Evolutionary conservation across 1,139 yeast genomes (phyloP).

Genomic region (Zygoascus sp.): DNA sequence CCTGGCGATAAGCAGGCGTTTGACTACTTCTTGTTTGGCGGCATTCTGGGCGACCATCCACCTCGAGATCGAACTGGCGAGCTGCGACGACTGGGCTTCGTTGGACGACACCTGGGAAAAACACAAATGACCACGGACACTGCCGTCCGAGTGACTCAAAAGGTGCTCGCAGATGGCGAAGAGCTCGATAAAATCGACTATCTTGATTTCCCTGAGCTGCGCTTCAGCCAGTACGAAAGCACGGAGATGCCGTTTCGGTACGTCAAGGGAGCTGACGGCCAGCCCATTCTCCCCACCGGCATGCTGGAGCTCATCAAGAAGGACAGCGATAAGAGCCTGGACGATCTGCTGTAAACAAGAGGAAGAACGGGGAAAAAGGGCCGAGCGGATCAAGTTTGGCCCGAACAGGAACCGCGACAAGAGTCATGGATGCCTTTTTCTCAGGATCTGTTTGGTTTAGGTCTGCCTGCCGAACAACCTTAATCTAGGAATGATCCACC

Average conservation of each 20-base stretch:
- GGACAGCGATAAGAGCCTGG: conserved; percentile 51
- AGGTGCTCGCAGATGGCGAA: conserved; percentile 55
- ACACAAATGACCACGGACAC: conserved; percentile 98
- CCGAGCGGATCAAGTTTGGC: too few relatives aligned
- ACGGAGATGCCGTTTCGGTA: conserved; percentile 98
- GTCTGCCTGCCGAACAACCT: too few relatives aligned
- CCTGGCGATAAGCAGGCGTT: conserved; percentile 64
- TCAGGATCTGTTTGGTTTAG: too few relatives aligned
- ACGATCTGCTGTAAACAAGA: conserved; percentile 27
- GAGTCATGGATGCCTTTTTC: too few relatives aligned
- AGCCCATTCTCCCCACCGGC: conserved; percentile 86
- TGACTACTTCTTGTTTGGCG: conserved; percentile 92
- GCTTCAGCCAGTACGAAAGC: conserved; percentile 81
- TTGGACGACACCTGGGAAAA: conserved; percentile 78
- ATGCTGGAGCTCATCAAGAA: conserved; percentile 81
- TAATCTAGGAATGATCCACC: too few relatives aligned
- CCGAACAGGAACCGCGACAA: too few relatives aligned
- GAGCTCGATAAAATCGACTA: conserved; percentile 69
- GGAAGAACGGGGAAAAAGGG: not conserved
- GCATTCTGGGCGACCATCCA: conserved; percentile 94
- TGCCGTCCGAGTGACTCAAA: conserved; percentile 85
- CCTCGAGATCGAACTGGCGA: conserved; percentile 94
- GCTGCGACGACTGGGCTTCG: conserved; percentile 73
- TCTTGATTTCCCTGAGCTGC: conserved; percentile 90
- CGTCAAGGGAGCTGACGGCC: conserved; percentile 53